A percentile compares a stretch with the other conserved stretches of the same genome.
Conservation (phyloP, 305 asterid genomes). For the Fraxinus xanthoxyloides region DNA sequence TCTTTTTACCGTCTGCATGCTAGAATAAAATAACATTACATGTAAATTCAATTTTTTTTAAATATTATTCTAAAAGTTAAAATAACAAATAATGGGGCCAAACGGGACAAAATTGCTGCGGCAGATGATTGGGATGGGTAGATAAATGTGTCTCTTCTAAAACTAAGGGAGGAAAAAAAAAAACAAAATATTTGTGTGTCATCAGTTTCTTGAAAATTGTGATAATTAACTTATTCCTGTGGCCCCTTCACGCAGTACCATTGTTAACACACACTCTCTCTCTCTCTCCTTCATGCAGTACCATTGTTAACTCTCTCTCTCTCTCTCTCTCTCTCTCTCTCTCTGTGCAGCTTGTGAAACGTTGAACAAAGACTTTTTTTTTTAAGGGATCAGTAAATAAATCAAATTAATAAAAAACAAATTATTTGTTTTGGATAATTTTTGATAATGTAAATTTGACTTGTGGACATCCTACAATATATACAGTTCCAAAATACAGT, state of each 20-base stretch:
- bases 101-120: constrained; percentile 19
- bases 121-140: constrained; percentile 46
- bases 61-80: not conserved
- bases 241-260: constrained; percentile 43
- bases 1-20: too few relatives aligned
- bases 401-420: not conserved
- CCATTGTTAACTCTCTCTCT: constrained; percentile 31
- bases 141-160: constrained; percentile 25
- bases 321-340: not conserved
- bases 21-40: not conserved
- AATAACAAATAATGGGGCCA: too few relatives aligned
- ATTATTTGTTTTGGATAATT: not conserved
- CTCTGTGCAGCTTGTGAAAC: not conserved
- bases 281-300: constrained; percentile 28
- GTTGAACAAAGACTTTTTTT: constrained; percentile 35
- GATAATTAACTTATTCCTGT: constrained; percentile 38
- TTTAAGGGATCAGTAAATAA: constrained; percentile 8
- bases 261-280: constrained; percentile 23
- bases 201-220: constrained; percentile 46
- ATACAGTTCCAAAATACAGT: not conserved
- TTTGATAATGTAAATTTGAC: not conserved
- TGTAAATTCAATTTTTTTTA: not conserved
- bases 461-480: not conserved
- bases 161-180: not conserved
- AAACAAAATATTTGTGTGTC: constrained; percentile 4